Base-by-base conservation (phyloP, 352 stramenopile genomes). In the Elongisporangium prolatum region DNA sequence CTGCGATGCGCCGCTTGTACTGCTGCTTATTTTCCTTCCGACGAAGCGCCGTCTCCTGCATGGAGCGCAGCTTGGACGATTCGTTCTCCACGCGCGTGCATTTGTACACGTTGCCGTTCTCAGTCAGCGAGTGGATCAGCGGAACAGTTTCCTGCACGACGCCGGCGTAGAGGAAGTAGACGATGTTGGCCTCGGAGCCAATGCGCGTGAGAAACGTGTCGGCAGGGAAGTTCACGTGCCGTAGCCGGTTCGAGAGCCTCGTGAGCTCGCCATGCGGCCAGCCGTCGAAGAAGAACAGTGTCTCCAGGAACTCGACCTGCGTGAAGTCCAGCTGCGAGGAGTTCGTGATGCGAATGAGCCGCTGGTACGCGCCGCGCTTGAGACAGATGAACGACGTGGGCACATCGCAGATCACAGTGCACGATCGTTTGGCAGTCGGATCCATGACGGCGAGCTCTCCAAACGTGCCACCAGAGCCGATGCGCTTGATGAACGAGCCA, bases 301-400 rank as follows among this genome's bases (percentile, higher is more conserved):
- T 89, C 57, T 93, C 79, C 22, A 93, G 67, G 48, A 88, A 91
- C 60, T 93, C 84, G n/a, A 85, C 72, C 52, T 86, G 80, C 2
- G 84, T 94, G 24, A 92, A 94, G 48, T 90, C 81, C 16, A 94
- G 67, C 24, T 89, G 76, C 24, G 77, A 83, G 18, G 83, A 91
- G 56, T 94, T 92, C 2, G 77, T 89, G 47, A 91, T 87, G 3
- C 84, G 84, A 18, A 92, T 88, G 2, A 94, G 61, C 0, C 84
- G 82, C 58, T 94, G 84, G 67, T 94, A 94, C n/a, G 82, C 71
- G 34, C 69, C 82, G 57, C 84, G 77, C 50, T 93, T 93, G 21
- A 93, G 69, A 54, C 84, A 93, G 54, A 93, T 93, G 56, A 93
- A 93, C n/a, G 80, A 89, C 21, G 82, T 92, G 3, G 75, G 44